Conservation (phyloP, 306 rosid genomes). For the Boehmeria nivea region DNA sequence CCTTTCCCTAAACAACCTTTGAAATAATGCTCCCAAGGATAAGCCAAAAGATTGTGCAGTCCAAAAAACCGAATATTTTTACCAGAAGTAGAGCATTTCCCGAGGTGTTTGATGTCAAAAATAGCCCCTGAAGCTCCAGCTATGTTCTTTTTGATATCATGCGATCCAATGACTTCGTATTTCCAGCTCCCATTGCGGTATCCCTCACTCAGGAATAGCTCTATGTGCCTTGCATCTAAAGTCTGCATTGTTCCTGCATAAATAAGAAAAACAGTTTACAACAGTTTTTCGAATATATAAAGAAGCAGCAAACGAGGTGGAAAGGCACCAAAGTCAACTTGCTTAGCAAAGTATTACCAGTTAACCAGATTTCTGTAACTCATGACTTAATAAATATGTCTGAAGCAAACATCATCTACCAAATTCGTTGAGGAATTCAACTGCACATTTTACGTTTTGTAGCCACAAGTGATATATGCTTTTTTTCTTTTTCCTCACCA, state of each 20-base stretch:
- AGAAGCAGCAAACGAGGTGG: no score
- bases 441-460: not conserved
- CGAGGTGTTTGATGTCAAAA: slow-evolving; percentile 63
- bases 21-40: no score
- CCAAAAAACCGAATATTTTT: slow-evolving; percentile 15
- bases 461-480: not conserved
- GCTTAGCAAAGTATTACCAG: not conserved
- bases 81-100: slow-evolving; percentile 63
- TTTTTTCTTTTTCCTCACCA: slow-evolving; percentile 39
- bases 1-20: not conserved
- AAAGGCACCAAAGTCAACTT: not conserved
- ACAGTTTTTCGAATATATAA: not conserved
- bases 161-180: slow-evolving; percentile 75
- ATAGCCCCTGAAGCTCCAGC: slow-evolving; percentile 88
- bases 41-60: not conserved
- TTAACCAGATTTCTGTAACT: slow-evolving; percentile 3
- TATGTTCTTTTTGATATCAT: slow-evolving; percentile 63
- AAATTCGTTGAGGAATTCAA: no score
- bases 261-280: not conserved
- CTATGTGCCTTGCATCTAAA: slow-evolving; percentile 86
- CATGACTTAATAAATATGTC: no score
- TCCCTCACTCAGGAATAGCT: slow-evolving; percentile 66
- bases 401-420: no score
- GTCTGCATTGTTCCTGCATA: slow-evolving; percentile 96
- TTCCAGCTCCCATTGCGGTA: slow-evolving; percentile 82